phyloP scores from a whole-genome alignment of 805 yeast species.

The Lachancea thermotolerans region DNA sequence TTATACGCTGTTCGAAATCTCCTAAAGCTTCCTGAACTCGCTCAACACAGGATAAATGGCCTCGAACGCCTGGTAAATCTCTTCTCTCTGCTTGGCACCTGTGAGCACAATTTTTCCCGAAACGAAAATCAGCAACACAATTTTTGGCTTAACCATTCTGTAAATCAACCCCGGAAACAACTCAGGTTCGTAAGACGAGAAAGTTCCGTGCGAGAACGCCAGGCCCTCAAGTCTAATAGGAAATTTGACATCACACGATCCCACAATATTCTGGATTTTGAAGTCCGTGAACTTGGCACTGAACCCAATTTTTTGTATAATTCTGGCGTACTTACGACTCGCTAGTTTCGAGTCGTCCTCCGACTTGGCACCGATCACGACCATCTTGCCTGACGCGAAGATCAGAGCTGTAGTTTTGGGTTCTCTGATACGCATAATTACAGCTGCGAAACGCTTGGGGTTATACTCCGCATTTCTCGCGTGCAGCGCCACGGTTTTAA shows the following conservation, averaged over 20 bases:
- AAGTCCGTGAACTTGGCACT: slow-evolving; percentile 97
- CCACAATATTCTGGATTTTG: slow-evolving; percentile 96
- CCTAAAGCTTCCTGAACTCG: slow-evolving; percentile 77
- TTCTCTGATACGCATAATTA: slow-evolving; percentile 97
- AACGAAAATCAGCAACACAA: slow-evolving; percentile 90
- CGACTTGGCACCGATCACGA: slow-evolving; percentile 97
- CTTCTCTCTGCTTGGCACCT: slow-evolving; percentile 98
- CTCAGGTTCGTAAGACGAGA: slow-evolving; percentile 97
- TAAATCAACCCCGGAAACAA: slow-evolving; percentile 96
- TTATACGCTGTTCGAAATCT: too few relatives aligned
- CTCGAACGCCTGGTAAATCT: slow-evolving; percentile 95
- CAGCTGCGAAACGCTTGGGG: slow-evolving; percentile 98
- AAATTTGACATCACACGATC: slow-evolving; percentile 97
- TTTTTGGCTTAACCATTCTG: slow-evolving; percentile 99
- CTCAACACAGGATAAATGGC: slow-evolving; percentile 97
- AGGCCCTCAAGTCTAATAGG: slow-evolving; percentile 96
- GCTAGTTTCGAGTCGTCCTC: slow-evolving; percentile 99
- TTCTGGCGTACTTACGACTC: slow-evolving; percentile 94
- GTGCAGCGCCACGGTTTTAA: slow-evolving; percentile 94
- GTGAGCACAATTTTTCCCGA: slow-evolving; percentile 96
- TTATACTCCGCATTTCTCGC: slow-evolving; percentile 99
- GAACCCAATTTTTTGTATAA: slow-evolving; percentile 95
- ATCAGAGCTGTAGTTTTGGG: slow-evolving; percentile 97
- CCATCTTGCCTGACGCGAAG: slow-evolving; percentile 99
- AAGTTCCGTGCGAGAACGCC: slow-evolving; percentile 97